Evolutionary conservation across 1,139 yeast species (phyloP), one percentile per base, ranked within the genome.

Genomic region (Kodamaea derodonti): DNA sequence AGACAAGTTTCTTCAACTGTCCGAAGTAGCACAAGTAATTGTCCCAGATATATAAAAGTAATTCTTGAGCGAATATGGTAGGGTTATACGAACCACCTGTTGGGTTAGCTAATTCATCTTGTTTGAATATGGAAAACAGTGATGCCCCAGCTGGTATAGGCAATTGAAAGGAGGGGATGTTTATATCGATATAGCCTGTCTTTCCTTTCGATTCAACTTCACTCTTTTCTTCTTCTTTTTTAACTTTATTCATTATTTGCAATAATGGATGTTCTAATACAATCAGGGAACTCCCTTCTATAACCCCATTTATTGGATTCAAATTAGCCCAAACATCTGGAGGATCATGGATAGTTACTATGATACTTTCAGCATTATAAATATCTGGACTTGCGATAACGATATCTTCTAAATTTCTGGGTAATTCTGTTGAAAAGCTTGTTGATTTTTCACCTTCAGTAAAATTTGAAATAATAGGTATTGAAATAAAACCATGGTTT

Each of bases 251-350:
- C 26, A 69, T 66, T 14, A 68, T 51, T 42, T 60, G 65, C 11
- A 55, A 42, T 31, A 69, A 52, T 7, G 75, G 75, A 41, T 69
- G 70, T 38, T 68, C 70, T 29, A 69, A 56, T 14, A 85, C 76
- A 27, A 87, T 74, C 2, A 95, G 79, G 2, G 84, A 75, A 34
- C 78, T 74, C 12, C 90, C 72, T 42, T 84, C 88, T 30, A 90
- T 76, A 29, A 75, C 70, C 8, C 97, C 97, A 17, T 84, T 75
- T 5, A 82, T 62, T 0, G 95, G 88, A 53, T 88, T 88, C 20
- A 82, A 65, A 43, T 83, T 78, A 1, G 95, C 95, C 95, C 96
- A 88, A 6, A 92, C 72, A 42, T 88, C 95, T 2, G 97, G 90
- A 2, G 97, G 88, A 50, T 90, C 97, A 56, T 90, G 97, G 11